Conservation (phyloP, 2,329 filamentous ascomycete species). For the Ophiocordyceps robertsii region DNA sequence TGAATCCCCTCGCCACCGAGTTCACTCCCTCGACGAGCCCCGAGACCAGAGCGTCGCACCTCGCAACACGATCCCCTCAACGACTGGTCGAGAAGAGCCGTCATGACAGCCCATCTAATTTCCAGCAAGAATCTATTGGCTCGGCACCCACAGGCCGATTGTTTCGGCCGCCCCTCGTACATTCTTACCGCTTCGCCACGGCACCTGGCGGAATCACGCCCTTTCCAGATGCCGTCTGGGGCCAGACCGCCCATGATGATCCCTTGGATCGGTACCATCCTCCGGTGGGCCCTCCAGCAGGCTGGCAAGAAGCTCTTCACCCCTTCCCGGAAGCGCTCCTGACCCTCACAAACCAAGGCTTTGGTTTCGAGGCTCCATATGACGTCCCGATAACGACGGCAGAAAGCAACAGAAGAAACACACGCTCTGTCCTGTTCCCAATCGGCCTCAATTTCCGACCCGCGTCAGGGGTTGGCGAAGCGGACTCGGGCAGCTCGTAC, state of each 20-base stretch:
- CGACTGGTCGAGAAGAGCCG: not conserved
- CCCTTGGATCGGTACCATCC: too few relatives aligned
- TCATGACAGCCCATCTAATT: not conserved
- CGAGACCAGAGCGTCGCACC: not conserved
- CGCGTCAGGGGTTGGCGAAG: not conserved
- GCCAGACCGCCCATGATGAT: too few relatives aligned
- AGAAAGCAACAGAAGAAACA: too few relatives aligned
- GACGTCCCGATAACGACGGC: too few relatives aligned
- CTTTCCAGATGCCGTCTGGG: too few relatives aligned
- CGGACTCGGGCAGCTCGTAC: not conserved
- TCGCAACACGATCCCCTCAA: not conserved
- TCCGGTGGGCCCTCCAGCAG: too few relatives aligned
- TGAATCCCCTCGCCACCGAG: conserved; percentile 16
- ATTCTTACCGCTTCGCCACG: too few relatives aligned
- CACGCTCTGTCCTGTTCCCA: not conserved
- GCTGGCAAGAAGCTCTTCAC: too few relatives aligned
- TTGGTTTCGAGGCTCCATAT: too few relatives aligned
- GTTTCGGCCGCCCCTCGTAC: not conserved
- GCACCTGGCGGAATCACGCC: too few relatives aligned
- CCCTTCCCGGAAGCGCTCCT: too few relatives aligned
- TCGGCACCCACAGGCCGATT: not conserved
- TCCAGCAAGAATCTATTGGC: not conserved
- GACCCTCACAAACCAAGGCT: too few relatives aligned
- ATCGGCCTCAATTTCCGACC: not conserved
- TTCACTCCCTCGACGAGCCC: conserved; percentile 10